Conservation (phyloP, 768 basidiomycete species). For the Baorangia bicolor region DNA sequence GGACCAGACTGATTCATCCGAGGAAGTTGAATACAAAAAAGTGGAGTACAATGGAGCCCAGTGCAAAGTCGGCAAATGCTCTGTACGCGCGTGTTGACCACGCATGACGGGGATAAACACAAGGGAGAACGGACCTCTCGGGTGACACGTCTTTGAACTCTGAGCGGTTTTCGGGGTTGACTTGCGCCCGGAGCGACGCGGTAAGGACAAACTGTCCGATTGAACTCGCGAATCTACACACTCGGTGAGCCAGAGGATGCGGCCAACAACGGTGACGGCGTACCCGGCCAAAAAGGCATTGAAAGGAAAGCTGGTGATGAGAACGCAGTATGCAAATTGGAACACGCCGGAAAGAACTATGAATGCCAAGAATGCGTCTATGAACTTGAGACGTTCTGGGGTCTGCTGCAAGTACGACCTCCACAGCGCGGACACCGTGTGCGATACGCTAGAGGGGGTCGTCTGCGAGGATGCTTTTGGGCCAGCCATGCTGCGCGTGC, state of each 20-base stretch:
- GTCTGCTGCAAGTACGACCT: slow-evolving; percentile 78
- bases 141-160: slow-evolving; percentile 92
- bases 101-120: neutral
- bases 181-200: slow-evolving; percentile 88
- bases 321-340: slow-evolving; percentile 90
- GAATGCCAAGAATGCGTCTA: slow-evolving; percentile 91
- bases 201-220: slow-evolving; percentile 97
- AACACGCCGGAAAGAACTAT: slow-evolving; percentile 86
- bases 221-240: slow-evolving; percentile 80
- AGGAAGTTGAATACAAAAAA: slow-evolving; percentile 99
- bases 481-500: slow-evolving; percentile 34
- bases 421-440: slow-evolving; percentile 55
- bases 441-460: slow-evolving; percentile 28
- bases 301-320: slow-evolving; percentile 93
- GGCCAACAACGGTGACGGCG: slow-evolving; percentile 26
- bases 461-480: slow-evolving; percentile 29
- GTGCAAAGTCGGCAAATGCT: slow-evolving; percentile 94
- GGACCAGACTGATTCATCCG: slow-evolving; percentile 48
- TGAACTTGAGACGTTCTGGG: slow-evolving; percentile 83
- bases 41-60: slow-evolving; percentile 94
- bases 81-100: slow-evolving; percentile 40
- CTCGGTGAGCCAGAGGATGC: slow-evolving; percentile 1
- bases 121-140: slow-evolving; percentile 64
- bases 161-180: slow-evolving; percentile 78
- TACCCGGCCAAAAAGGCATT: slow-evolving; percentile 97